These are phyloP conservation scores for Aspergillus egyptiacus DNA, from an alignment of 495 filamentous ascomycete genomes.

Conservation along the genomic window DNA sequence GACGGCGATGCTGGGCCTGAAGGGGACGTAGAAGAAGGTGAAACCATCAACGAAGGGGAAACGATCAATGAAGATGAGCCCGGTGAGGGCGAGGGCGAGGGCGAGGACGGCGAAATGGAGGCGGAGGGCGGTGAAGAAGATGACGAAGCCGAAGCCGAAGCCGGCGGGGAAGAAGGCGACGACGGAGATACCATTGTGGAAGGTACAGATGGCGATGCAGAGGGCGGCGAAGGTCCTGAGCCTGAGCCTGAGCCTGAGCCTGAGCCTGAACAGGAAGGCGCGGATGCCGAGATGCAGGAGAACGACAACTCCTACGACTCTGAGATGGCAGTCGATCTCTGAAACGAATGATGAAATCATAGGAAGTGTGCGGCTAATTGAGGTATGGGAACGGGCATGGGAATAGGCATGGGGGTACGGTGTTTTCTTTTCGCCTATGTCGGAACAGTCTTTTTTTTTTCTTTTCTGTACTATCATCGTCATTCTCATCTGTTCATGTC, in stretches of 20 bases:
- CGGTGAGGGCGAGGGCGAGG: slow-evolving; percentile 18
- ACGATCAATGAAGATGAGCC: slow-evolving; percentile 13
- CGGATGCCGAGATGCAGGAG: not conserved
- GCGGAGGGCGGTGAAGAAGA: slow-evolving; percentile 13
- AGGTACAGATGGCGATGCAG: slow-evolving; percentile 13
- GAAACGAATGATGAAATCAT: not conserved
- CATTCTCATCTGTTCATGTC: too few relatives aligned
- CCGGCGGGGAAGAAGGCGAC: slow-evolving; percentile 14
- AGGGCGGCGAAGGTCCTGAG: not conserved
- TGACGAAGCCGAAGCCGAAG: slow-evolving; percentile 14
- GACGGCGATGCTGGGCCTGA: slow-evolving; percentile 19
- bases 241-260: too few relatives aligned
- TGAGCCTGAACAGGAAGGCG: not conserved
- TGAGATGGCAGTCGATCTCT: not conserved
- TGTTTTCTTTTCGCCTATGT: too few relatives aligned
- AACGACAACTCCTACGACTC: slow-evolving; percentile 4
- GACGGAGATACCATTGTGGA: slow-evolving; percentile 9
- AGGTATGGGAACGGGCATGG: not conserved
- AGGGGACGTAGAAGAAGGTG: slow-evolving; percentile 7
- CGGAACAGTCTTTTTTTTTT: too few relatives aligned
- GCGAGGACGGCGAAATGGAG: slow-evolving; percentile 24
- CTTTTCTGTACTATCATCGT: too few relatives aligned
- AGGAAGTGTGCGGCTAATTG: too few relatives aligned
- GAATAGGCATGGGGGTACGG: too few relatives aligned
- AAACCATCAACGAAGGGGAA: slow-evolving; percentile 10